Evolutionary conservation across 306 rosid genomes (phyloP).

Genomic region (Citrullus amarus): DNA sequence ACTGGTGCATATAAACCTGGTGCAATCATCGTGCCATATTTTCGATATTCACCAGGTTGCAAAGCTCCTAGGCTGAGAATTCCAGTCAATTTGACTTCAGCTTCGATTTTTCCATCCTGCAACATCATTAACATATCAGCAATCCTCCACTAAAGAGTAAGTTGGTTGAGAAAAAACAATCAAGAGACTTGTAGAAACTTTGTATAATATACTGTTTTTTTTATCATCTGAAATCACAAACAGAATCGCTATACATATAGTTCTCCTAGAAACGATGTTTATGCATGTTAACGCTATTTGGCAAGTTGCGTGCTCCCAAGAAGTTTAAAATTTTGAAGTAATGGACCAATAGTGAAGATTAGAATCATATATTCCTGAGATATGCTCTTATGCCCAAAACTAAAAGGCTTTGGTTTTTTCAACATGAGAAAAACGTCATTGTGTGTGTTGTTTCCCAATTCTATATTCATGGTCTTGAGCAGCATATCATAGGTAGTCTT

Average conservation of each 20-base stretch:
- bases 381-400: not conserved
- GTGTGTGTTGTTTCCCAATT: not conserved
- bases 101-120: conserved; percentile 87
- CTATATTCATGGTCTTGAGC: not conserved
- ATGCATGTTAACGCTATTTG: not conserved
- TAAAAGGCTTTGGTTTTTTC: not conserved
- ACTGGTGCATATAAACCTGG: conserved; percentile 82
- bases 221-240: not conserved
- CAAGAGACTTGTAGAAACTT: not conserved
- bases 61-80: conserved; percentile 84
- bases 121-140: conserved; percentile 17
- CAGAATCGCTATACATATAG: not conserved
- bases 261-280: not conserved
- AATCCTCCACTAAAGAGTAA: not conserved
- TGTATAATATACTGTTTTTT: not conserved
- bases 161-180: not conserved
- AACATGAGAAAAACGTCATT: not conserved
- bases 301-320: not conserved
- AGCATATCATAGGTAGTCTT: not conserved
- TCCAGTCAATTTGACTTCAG: conserved; percentile 79
- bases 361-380: not conserved
- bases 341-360: not conserved
- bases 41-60: conserved; percentile 76
- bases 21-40: conserved; percentile 82
- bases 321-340: not conserved